Base-by-base conservation (phyloP, 148 eudicot species). In the Rhododendron kiyosumense region DNA sequence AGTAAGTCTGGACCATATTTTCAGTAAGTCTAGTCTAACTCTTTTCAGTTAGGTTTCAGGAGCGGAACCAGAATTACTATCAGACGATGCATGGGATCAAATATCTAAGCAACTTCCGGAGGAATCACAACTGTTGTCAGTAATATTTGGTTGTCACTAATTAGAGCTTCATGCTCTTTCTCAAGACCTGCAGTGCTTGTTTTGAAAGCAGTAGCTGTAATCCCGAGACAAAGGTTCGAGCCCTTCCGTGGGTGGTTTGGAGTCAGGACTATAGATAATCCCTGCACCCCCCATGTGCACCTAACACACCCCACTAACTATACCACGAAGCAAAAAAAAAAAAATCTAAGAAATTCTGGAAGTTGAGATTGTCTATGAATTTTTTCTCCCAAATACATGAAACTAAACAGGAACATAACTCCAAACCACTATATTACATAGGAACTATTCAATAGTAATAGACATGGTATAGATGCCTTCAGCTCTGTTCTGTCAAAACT, bases 121-220 rank as follows among this genome's bases (percentile, higher is more conserved):
- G 43, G 6, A 41, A 5, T 41, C 43, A 41, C 43, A 5, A 41
- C 43, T 6, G 43, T 41, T n/a, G n/a, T n/a, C n/a, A n/a, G n/a
- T n/a, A n/a, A n/a, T n/a, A n/a, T 94, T 89, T 96, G 96, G 90
- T 94, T 89, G 81, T 93, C 90, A 18, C 98, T 95, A 69, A 96
- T 96, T 85, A 96, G 88, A 75, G 93, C 91, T 89, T 92, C 99
- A n/a, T 95, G 99, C 86, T 96, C 99, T 89, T 95, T 96, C 93
- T 93, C 95, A 77, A 96, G 87, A 38, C 91, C 94, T 0, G 93
- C 80, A 49, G 93, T 91, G 71, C 87, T 89, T 41, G 96, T 94
- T 85, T 92, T 96, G 88, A 95, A 94, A 88, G 99, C 98, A 90
- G 90, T 88, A 28, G 98, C 98, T 98, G 93, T 97, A 98, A 94